Evolutionary conservation across 1,284 basidiomycete species (phyloP).

Genomic region (Sphagnurus paluster): DNA sequence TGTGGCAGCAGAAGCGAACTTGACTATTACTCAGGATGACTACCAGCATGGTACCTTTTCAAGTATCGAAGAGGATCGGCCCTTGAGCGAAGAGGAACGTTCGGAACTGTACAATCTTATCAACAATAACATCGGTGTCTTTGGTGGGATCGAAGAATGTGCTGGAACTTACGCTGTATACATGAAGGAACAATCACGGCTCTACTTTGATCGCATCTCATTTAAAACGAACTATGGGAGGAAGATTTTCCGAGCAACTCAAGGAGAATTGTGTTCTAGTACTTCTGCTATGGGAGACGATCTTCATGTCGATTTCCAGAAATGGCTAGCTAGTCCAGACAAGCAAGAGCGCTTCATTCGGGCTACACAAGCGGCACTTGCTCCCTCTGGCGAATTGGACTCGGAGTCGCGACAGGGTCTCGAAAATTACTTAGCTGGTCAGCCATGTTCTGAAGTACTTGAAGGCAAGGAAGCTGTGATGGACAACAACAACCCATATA

Average conservation of each 20-base stretch:
- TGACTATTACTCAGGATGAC: constrained; percentile 21
- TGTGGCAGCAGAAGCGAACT: constrained; percentile 6
- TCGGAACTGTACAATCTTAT: constrained; percentile 51
- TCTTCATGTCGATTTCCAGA: constrained; percentile 26
- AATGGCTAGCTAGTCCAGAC: constrained; percentile 28
- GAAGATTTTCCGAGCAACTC: constrained; percentile 3
- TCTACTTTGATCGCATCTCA: constrained; percentile 39
- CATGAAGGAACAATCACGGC: constrained; percentile 48
- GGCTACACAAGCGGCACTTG: constrained; percentile 1
- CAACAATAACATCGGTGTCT: constrained; percentile 46
- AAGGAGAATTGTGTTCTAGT: constrained; percentile 12
- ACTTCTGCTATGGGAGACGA: constrained; percentile 20
- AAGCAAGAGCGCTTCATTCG: constrained; percentile 19
- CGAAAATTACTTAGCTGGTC: background rate
- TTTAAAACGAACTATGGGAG: constrained; percentile 8
- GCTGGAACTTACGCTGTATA: constrained; percentile 52
- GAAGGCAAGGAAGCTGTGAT: background rate
- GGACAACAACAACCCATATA: background rate
- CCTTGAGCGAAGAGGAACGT: constrained; percentile 46
- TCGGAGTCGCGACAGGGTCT: too few species aligned
- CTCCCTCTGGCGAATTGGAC: too few species aligned
- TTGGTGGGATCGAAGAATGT: constrained; percentile 47
- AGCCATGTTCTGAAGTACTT: background rate
- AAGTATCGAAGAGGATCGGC: constrained; percentile 30
- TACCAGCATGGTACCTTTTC: constrained; percentile 22